Evolutionary conservation across 176 grass and related monocot species (phyloP), one percentile per base, ranked within the genome.

Genomic region (Aegilops speltoides): DNA sequence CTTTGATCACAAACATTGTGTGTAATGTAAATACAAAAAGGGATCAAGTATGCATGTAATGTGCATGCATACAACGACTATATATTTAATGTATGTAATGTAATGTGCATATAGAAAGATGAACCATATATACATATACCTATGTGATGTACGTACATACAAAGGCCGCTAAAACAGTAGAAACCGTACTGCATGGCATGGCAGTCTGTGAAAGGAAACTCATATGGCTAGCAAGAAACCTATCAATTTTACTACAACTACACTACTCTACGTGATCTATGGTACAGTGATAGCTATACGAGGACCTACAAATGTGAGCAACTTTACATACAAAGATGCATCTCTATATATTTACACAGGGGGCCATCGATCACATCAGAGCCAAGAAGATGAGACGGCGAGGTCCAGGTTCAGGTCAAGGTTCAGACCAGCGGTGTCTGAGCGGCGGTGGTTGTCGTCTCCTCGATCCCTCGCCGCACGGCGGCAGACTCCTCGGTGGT

Each of bases 371-470:
- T 75, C 24, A 75, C 14, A 43, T 74, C 85, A 95, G 57, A 85
- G 78, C 83, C 93, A 93, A 24, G 91, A 92, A 10, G 88, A 87
- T 26, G 93, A 93, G 41, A 95, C 89, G 54, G 80, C 84, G 19
- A 95, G 76, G 59, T 93, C 86, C n/a, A 95, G 76, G 80, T 93
- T 95, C 72, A 95, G 66, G 28, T 81, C 63, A 33, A 75, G 72
- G 41, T 75, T 50, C 6, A 75, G 72, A 75, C 17, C 7, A 2
- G 22, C 36, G 45, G 24, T 45, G 52, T 20, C 17, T 12, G 36
- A 28, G 25, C 26, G 25, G 45, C 8, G 16, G 40, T 23, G 66
- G 60, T 15, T 57, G 2, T 60, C 25, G 28, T 64, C 54, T 68
- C 45, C 41, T 17, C 75, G 61, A 4, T 77, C 20, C 34, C 48